Base-by-base conservation (phyloP, 2,329 filamentous ascomycete species). In the Fusarium setosum region DNA sequence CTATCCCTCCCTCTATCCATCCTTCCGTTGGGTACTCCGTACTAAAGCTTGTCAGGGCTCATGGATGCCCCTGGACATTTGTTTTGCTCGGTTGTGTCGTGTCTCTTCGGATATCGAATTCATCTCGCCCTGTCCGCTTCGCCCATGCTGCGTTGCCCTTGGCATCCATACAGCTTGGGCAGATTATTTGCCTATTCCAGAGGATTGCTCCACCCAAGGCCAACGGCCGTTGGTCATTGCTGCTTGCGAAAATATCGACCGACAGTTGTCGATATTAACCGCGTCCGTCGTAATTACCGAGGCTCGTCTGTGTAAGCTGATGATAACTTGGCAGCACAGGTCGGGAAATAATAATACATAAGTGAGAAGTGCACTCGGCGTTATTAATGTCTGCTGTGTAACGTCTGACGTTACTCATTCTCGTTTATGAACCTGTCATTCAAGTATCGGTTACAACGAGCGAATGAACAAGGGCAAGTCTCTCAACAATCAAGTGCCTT, bases 61-160 rank as follows among this genome's bases (percentile, higher is more conserved):
- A n/a, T n/a, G n/a, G n/a, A 35, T 23, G 15, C 40, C 55, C 51
- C 34, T 63, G 31, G 4, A 11, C 21, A n/a, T 37, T 34, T 54
- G 17, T 26, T 48, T 20, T 49, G 26, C 38, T 48, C 41, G 50
- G 63, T 21, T 53, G n/a, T n/a, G n/a, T 37, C 60, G 34, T 41
- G 41, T 31, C 15, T 49, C n/a, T n/a, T n/a, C 47, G 21, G 40
- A 49, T 26, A 61, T 55, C 26, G 63, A 56, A 35, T 38, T 63
- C 62, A 63, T 66, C 53, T 66, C 62, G 40, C 31, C 41, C 35
- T 44, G 50, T 37, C 38, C 53, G 42, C 40, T 23, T 17, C 26
- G 44, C 29, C 49, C 53, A 52, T 59, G 59, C 34, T 44, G 34
- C 24, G 38, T 49, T 41, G 50, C 8, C 17, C 59, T 67, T 66